Evolutionary conservation across 2,329 filamentous ascomycete species (phyloP).

Genomic region (Fusarium austroafricanum): DNA sequence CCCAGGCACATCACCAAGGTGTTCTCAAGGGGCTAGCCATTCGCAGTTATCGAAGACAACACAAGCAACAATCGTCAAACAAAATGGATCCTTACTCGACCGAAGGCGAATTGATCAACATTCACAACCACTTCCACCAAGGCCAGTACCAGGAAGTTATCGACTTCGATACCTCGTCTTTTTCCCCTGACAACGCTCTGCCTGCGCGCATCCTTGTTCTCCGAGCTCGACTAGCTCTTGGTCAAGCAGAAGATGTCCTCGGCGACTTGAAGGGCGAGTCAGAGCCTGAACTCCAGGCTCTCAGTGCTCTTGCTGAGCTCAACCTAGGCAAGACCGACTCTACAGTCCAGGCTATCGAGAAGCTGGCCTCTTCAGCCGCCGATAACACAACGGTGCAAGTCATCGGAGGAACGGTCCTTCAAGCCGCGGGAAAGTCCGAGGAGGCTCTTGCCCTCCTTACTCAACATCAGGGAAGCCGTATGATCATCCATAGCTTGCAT

Average conservation of each 20-base stretch:
- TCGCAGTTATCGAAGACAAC: conserved; percentile 20
- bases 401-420: conserved; percentile 82
- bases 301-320: conserved; percentile 79
- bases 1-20: conserved; percentile 47
- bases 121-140: conserved; percentile 77
- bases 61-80: conserved; percentile 46
- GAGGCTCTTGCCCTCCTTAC: conserved; percentile 83
- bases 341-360: conserved; percentile 72
- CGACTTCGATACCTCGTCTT: conserved; percentile 83
- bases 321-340: conserved; percentile 68
- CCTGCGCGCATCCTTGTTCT: conserved; percentile 82
- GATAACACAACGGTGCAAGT: conserved; percentile 88
- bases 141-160: conserved; percentile 89
- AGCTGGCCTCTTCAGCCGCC: conserved; percentile 72
- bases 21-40: conserved; percentile 45
- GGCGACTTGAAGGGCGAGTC: conserved; percentile 73
- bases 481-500: conserved; percentile 49
- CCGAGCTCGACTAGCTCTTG: conserved; percentile 85
- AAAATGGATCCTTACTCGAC: conserved; percentile 77
- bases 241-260: conserved; percentile 79
- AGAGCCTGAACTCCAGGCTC: conserved; percentile 79
- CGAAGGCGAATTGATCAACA: conserved; percentile 78
- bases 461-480: conserved; percentile 88
- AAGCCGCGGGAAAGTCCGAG: conserved; percentile 83
- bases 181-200: conserved; percentile 82